Evolutionary conservation across 805 yeast species (phyloP), one percentile per base, ranked within the genome.

Genomic region (Candida jianshihensis): DNA sequence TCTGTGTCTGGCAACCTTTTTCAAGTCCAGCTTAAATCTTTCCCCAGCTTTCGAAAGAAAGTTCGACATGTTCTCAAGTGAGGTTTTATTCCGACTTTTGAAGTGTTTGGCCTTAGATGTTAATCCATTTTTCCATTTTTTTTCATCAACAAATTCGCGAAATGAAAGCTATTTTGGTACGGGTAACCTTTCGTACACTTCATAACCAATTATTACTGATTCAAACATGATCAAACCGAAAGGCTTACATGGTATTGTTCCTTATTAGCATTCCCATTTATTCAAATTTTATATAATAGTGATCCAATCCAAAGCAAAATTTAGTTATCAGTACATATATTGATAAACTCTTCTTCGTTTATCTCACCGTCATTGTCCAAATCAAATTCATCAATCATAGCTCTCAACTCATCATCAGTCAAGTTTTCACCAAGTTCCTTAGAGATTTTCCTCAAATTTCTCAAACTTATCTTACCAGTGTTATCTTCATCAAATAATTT

Each of bases 321-420:
- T n/a, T 20, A 74, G 44, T 68, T 72, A 49, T 87, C 95, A 15
- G 86, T 78, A 57, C 96, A 87, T 29, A 88, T 86, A 40, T 83
- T 83, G 42, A 87, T 84, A 54, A 89, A 88, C 61, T 89, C 97
- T 44, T 85, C 86, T 53, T 85, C 94, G 53, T 81, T 81, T 47
- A 88, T 89, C 46, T 85, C 96, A 34, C 97, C 97, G 58, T 92
- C 97, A 38, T 86, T 95, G 56, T 92, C 97, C 35, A 89, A 63
- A 61, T 92, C 99, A 55, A 92, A 92, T 59, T 90, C 97, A 43
- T 89, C 96, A 46, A 92, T 92, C 98, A 92, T 92, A 5, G 97
- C 97, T 47, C 84, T 72, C 35, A 92, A 66, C 54, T 92, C 98
- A 40, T 87, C 96, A 48, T 92, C 99, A 6, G 86, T 79, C 39